Evolutionary conservation across 805 yeast species (phyloP).

Genomic region (Kockiozyma suomiensis): DNA sequence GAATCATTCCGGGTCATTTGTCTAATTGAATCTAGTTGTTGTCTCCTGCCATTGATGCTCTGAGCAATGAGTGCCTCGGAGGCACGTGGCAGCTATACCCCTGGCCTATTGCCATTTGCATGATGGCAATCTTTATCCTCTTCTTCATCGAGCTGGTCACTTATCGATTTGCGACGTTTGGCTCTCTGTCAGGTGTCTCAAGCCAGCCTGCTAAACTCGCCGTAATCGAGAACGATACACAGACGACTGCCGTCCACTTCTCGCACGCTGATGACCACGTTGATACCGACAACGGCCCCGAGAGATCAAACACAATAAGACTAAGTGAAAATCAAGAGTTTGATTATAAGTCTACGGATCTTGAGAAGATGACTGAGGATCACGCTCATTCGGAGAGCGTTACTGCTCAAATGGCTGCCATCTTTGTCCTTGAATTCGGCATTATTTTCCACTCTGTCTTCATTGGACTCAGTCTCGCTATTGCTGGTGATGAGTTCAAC

Average conservation of each 20-base stretch:
- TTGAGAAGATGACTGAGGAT: slow-evolving; percentile 10
- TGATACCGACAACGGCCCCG: slow-evolving; percentile 23
- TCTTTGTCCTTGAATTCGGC: slow-evolving; percentile 73
- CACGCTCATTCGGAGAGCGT: slow-evolving; percentile 14
- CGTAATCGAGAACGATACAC: not conserved
- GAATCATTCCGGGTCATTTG: too few relatives aligned
- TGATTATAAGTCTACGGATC: not conserved
- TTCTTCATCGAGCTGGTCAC: slow-evolving; percentile 55
- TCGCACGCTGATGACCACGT: slow-evolving; percentile 33
- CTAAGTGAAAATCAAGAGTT: slow-evolving; percentile 5
- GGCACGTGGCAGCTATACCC: slow-evolving; percentile 53
- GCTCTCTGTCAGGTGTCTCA: slow-evolving; percentile 4
- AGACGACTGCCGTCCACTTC: slow-evolving; percentile 27
- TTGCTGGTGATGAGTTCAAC: slow-evolving; percentile 74
- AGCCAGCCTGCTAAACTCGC: not conserved
- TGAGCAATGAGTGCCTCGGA: slow-evolving; percentile 29
- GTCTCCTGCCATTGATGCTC: slow-evolving; percentile 30
- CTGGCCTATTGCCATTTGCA: slow-evolving; percentile 59
- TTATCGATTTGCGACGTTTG: slow-evolving; percentile 44
- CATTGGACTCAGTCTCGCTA: slow-evolving; percentile 75
- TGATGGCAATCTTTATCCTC: slow-evolving; percentile 50
- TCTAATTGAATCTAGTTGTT: slow-evolving; percentile 16
- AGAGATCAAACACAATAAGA: slow-evolving; percentile 8
- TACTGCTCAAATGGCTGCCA: slow-evolving; percentile 44
- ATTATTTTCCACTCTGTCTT: slow-evolving; percentile 81